phyloP scores from a whole-genome alignment of 768 basidiomycete species.

The Harrya chromipes region DNA sequence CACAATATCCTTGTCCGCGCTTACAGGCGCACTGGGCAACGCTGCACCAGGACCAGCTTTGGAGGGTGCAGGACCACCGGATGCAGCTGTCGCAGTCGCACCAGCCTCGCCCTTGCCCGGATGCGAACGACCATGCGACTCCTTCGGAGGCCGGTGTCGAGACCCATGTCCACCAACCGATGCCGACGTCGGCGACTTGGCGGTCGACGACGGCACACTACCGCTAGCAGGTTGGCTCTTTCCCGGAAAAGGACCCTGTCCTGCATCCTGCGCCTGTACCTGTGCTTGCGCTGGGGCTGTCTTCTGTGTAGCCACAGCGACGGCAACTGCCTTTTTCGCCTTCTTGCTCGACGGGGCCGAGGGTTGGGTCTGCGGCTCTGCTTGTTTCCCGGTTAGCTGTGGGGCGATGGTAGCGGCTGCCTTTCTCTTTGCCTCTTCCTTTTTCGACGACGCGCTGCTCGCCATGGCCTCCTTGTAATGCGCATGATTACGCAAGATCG shows the following conservation, averaged over 20 bases:
- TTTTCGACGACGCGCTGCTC: conserved; percentile 30
- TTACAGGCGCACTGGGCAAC: too few relatives aligned
- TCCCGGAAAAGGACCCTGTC: neutral
- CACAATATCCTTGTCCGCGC: neutral
- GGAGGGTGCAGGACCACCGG: neutral
- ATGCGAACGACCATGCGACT: conserved; percentile 17
- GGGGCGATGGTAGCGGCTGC: conserved; percentile 5
- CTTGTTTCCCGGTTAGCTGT: conserved; percentile 29
- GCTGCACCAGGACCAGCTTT: neutral
- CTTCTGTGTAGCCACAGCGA: conserved; percentile 24
- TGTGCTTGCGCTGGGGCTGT: conserved; percentile 11
- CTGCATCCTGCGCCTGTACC: conserved; percentile 1
- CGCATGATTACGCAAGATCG: conserved; percentile 66
- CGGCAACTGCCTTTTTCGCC: conserved; percentile 32
- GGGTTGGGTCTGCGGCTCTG: conserved; percentile 17
- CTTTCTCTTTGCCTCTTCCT: conserved; percentile 41
- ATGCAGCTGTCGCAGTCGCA: neutral
- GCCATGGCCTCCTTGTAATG: conserved; percentile 58
- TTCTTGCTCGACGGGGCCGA: conserved; percentile 34
- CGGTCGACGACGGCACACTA: conserved; percentile 6
- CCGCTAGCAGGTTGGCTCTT: conserved; percentile 8
- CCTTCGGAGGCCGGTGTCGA: conserved; percentile 18
- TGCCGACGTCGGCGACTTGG: neutral
- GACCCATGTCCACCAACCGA: neutral
- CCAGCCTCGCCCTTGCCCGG: conserved; percentile 5